Evolutionary conservation across 176 grass and related monocot genomes (phyloP), one percentile per base, ranked within the genome.

Genomic region (Zea luxurians): DNA sequence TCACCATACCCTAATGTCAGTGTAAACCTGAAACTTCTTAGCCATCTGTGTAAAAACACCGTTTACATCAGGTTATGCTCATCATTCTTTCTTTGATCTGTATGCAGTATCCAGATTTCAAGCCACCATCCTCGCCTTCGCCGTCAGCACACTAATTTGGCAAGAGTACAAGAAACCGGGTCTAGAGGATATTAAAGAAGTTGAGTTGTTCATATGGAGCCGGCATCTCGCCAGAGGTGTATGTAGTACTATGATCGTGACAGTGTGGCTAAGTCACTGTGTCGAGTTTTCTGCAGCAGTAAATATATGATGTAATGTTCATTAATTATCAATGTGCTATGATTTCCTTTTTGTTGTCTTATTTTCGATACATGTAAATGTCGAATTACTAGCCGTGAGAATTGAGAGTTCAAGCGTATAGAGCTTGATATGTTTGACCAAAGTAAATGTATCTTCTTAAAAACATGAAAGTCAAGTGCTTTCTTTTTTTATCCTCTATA

Each of bases 41-140:
- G 13, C 27, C 7, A 58, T 58, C 27, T 27, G 27, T 1, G 27
- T 27, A 27, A 27, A 27, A 27, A 27, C 27, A 27, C 27, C 27
- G 27, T 27, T 46, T 4, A 20, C 48, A 58, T n/a, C 10, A 74
- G 20, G 37, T 9, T 55, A 41, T 58, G 7, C 42, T 77, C 38
- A 81, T 71, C 16, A 70, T 57, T 85, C n/a, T 64, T 57, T 85
- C n/a, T 64, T 37, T 34, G 8, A 42, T 83, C 64, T 55, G 3
- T 11, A 4, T 79, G 78, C 82, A 99, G 96, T 99, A 99, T 83
- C 96, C 92, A 0, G 96, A 99, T 87, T 81, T 99, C 37, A 99
- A 99, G 63, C 96, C 96, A 17, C 92, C 96, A 0, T 85, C 96
- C 27, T 99, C 96, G 0, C 96, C 96, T 57, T 80, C 92, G 11